phyloP scores from a whole-genome alignment of 306 rosid genomes.

The Ziziphus jujuba region DNA sequence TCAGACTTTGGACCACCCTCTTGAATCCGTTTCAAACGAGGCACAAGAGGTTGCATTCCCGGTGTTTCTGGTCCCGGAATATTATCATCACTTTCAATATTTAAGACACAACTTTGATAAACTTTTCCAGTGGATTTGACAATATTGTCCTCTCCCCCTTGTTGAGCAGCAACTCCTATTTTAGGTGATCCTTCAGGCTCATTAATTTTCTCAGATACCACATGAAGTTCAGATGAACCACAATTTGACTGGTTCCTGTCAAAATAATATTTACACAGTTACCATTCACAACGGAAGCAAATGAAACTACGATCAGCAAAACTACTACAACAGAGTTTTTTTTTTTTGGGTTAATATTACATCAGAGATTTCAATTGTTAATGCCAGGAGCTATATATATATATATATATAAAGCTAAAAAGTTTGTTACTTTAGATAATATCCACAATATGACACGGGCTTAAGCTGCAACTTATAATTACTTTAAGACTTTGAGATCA shows the following conservation, averaged over 20 bases:
- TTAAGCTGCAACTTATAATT: background rate
- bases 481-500: background rate
- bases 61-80: conserved; percentile 80
- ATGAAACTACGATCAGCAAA: background rate
- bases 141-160: conserved; percentile 21
- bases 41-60: conserved; percentile 53
- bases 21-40: conserved; percentile 59
- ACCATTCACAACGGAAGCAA: background rate
- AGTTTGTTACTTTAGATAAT: background rate
- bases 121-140: conserved; percentile 28
- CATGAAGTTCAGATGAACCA: conserved; percentile 23
- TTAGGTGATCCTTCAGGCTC: conserved; percentile 29
- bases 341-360: no score
- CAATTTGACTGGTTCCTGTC: conserved; percentile 47
- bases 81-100: conserved; percentile 39
- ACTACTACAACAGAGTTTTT: background rate
- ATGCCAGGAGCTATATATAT: background rate
- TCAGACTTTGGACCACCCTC: conserved; percentile 44
- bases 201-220: conserved; percentile 23
- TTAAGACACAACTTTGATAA: conserved; percentile 21
- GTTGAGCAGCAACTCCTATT: conserved; percentile 34
- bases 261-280: background rate
- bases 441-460: background rate
- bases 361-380: background rate
- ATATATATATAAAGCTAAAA: background rate